Base-by-base conservation (phyloP, 306 rosid species). In the Quercus dentata region DNA sequence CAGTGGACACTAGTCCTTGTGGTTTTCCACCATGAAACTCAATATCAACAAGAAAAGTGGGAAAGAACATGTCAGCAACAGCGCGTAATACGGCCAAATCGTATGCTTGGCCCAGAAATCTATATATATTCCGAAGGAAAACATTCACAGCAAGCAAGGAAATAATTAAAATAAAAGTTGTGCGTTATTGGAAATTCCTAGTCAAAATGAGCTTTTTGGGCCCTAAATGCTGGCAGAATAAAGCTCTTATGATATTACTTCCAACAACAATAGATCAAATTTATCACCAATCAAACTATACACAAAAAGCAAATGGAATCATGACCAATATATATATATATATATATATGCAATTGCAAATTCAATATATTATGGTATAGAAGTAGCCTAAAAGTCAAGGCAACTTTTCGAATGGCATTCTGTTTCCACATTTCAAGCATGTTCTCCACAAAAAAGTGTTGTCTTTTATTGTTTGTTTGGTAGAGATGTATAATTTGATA, bases 121-220 rank as follows among this genome's bases (percentile, higher is more conserved):
- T 82, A 81, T 81, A 55, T 81, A 55, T 62, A 59, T 46, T 56
- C 76, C 74, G 77, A 72, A 80, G 71, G 72, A 76, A 80, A 80
- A 64, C 19, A 62, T 56, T 72, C 8, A 38, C 67, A 78, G 23
- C 6, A 78, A 73, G 55, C 41, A 81, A 79, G 25, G 12, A 58
- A 18, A 71, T 5, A 30, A 77, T 25, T 61, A 25, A 8, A 52
- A 35, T 54, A 73, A 79, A 31, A 75, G 78, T 63, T 69, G 61
- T 0, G 46, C 46, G 46, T 61, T 11, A 6, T 28, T n/a, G 46
- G 15, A 61, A 73, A 56, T 9, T 62, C 68, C 19, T 77, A 77
- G 89, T 89, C 90, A 82, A 89, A 85, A 78, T 82, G 77, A 84
- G 83, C 78, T 81, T 28, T 82, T 14, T 68, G 55, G 82, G 85